Conservation (phyloP, 192 early-diverging fungal species). For the Mortierella alpina region DNA sequence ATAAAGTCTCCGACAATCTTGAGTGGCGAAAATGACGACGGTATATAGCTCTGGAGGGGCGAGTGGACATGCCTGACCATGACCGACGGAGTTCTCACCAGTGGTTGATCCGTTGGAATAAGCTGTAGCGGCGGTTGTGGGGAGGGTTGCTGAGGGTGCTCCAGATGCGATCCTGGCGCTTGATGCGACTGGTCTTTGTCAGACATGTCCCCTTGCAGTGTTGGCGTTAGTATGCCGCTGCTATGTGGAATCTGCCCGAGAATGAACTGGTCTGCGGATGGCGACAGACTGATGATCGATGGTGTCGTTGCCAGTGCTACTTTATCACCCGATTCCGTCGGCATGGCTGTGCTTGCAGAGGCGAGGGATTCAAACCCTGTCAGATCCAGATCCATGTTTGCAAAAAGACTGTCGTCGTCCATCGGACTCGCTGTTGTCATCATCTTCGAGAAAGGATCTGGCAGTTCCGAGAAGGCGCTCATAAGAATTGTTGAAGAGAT, state of each 20-base stretch:
- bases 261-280: slow-evolving; percentile 11
- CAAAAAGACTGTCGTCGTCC: slow-evolving; percentile 39
- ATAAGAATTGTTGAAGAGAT: slow-evolving; percentile 16
- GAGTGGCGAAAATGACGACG: slow-evolving; percentile 46
- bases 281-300: not conserved
- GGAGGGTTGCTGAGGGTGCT: not conserved
- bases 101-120: slow-evolving; percentile 1
- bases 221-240: slow-evolving; percentile 25
- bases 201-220: not conserved
- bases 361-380: slow-evolving; percentile 19
- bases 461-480: slow-evolving; percentile 10
- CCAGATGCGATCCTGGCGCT: too few relatives aligned
- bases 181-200: slow-evolving; percentile 2
- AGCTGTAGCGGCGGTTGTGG: not conserved
- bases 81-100: slow-evolving; percentile 25
- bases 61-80: slow-evolving; percentile 30
- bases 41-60: slow-evolving; percentile 47
- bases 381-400: slow-evolving; percentile 38
- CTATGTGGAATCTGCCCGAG: slow-evolving; percentile 14
- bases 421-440: slow-evolving; percentile 23
- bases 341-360: slow-evolving; percentile 16
- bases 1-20: slow-evolving; percentile 39
- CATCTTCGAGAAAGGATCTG: slow-evolving; percentile 6
- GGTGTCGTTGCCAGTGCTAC: not conserved
- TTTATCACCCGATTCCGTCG: slow-evolving; percentile 8